Evolutionary conservation across 768 basidiomycete species (phyloP).

Genomic region (Hygrocybe coccinea): DNA sequence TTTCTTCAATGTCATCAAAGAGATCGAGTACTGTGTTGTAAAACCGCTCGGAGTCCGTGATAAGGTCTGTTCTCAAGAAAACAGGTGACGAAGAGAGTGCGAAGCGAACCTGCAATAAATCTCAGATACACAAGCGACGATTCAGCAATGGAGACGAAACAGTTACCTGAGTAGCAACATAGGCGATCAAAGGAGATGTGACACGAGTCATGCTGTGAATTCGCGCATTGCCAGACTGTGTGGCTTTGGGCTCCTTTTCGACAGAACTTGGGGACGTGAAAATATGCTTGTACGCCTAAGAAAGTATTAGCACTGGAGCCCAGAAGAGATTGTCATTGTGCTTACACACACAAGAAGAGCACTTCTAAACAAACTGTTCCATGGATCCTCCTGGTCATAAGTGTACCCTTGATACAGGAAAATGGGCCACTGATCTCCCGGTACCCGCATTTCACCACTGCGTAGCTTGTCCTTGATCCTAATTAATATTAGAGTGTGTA

Average conservation of each 20-base stretch:
- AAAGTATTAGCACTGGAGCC: background rate
- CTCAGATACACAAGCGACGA: background rate
- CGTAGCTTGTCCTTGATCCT: slow-evolving; percentile 2
- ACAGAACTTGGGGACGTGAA: slow-evolving; percentile 1
- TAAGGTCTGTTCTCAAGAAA: background rate
- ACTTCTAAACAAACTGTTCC: slow-evolving; percentile 1
- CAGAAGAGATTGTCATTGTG: background rate
- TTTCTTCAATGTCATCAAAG: slow-evolving; percentile 6
- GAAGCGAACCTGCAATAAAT: slow-evolving; percentile 5
- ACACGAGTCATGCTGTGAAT: background rate
- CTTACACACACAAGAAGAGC: slow-evolving; percentile 1
- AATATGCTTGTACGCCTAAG: background rate
- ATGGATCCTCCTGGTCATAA: slow-evolving; percentile 2
- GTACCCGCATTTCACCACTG: background rate
- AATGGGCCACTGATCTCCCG: slow-evolving; percentile 5
- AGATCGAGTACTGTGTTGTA: background rate
- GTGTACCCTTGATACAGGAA: background rate
- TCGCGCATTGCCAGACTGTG: background rate
- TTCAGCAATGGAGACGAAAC: background rate
- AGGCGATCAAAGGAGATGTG: slow-evolving; percentile 1
- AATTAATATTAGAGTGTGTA: background rate
- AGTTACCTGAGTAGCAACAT: slow-evolving; percentile 7
- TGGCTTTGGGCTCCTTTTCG: background rate
- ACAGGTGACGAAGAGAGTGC: slow-evolving; percentile 5
- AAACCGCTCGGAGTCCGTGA: slow-evolving; percentile 3